Evolutionary conservation across 2,329 filamentous ascomycete genomes (phyloP).

Genomic region (Diaporthe amygdali): DNA sequence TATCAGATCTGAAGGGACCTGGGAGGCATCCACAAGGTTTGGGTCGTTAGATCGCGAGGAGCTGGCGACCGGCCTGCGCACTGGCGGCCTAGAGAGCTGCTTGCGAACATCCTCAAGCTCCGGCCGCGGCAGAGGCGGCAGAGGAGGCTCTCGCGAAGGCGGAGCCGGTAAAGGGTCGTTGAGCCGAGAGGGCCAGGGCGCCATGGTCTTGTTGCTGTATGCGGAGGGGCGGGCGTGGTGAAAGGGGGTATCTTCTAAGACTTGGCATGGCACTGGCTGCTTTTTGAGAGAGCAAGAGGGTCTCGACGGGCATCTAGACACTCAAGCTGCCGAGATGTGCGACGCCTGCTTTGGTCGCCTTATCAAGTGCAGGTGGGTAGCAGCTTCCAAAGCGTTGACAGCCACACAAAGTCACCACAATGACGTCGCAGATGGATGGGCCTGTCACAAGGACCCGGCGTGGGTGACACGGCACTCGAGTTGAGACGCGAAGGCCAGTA

Average conservation of each 20-base stretch:
- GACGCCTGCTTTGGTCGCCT: neutral
- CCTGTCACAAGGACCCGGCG: conserved; percentile 4
- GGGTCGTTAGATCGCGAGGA: conserved; percentile 8
- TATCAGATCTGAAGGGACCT: conserved; percentile 45
- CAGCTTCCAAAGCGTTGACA: conserved; percentile 17
- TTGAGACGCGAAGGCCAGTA: conserved; percentile 12
- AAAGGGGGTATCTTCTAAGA: conserved; percentile 22
- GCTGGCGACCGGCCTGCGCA: conserved; percentile 16
- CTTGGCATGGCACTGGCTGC: conserved; percentile 21
- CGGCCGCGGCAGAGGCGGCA: conserved; percentile 19
- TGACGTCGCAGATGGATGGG: conserved; percentile 16
- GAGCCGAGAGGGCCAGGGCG: conserved; percentile 20
- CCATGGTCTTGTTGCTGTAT: conserved; percentile 17
- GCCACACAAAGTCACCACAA: conserved; percentile 11
- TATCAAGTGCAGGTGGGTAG: conserved; percentile 9
- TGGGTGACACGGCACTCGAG: conserved; percentile 13
- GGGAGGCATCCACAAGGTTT: conserved; percentile 8
- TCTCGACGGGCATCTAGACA: conserved; percentile 8
- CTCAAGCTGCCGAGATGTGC: neutral
- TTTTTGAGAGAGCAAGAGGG: neutral
- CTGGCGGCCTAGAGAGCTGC: conserved; percentile 15
- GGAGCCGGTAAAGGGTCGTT: conserved; percentile 14
- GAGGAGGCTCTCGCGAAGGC: conserved; percentile 21
- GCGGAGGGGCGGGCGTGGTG: conserved; percentile 16
- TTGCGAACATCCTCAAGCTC: conserved; percentile 7